Evolutionary conservation across 768 basidiomycete genomes (phyloP), one percentile per base, ranked within the genome.

Genomic region (Pulveroboletus sp.): DNA sequence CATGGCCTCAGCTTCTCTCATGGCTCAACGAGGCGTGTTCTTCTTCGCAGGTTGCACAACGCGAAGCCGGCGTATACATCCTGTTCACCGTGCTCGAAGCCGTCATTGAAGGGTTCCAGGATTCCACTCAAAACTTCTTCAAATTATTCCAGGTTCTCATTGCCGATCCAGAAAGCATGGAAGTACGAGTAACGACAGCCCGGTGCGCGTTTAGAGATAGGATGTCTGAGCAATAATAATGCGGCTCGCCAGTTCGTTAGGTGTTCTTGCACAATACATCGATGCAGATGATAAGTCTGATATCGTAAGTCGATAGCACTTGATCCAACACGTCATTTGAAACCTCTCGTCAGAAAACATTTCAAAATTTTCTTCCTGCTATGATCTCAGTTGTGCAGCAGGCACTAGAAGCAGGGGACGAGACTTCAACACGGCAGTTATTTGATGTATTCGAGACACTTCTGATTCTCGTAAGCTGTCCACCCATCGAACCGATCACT

Each of bases 361-460:
- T 93, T 77, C 96, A 96, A 76, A 69, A 70, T 6, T 78, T 95
- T 36, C 80, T 99, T 40, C 93, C 93, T 30, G 72, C 74, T 26
- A 94, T 98, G 80, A 88, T 98, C 46, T 77, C 80, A 51, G 93
- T 97, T 43, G 84, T 97, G 35, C 86, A 86, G 5, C 86, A 92
- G 68, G 78, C 83, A 35, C 81, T 98, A 7, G 87, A 89, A 57
- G 67, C 79, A 32, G 81, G 78, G 32, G 87, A 97, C 62, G 91
- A 93, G 63, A 76, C 77, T 32, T 83, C 83, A 47, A 89, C 91
- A 40, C 84, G 93, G 56, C 84, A 94, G 62, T 75, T 93, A 24
- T 96, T 97, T 62, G 96, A 99, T 64, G 91, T 97, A 27, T 78
- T 98, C 55, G 96, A 98, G 75, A 94, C 92, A 0, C 83, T 98